Evolutionary conservation across 306 rosid species (phyloP).

Genomic region (Ceratonia siliqua): DNA sequence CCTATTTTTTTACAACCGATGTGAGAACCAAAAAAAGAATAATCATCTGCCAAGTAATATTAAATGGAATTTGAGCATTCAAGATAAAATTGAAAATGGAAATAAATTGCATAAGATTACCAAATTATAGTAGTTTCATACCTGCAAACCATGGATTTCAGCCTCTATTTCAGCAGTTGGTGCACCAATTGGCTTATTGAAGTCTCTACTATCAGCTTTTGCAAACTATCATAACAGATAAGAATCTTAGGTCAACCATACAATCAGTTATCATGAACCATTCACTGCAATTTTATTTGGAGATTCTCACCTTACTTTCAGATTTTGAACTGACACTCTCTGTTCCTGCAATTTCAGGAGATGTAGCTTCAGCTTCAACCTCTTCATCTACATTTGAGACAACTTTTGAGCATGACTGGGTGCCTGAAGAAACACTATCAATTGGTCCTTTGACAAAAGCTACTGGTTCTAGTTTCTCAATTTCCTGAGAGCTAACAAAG

Average conservation of each 20-base stretch:
- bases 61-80: constrained; percentile 24
- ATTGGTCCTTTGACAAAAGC: constrained; percentile 44
- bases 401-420: constrained; percentile 44
- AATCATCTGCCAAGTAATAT: neutral
- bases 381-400: constrained; percentile 51
- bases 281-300: constrained; percentile 8
- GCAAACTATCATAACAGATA: constrained; percentile 48
- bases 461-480: constrained; percentile 32
- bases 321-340: constrained; percentile 42
- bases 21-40: too few relatives aligned
- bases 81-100: constrained; percentile 20
- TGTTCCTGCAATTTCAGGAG: constrained; percentile 35
- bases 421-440: constrained; percentile 39
- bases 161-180: constrained; percentile 66
- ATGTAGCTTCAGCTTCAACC: constrained; percentile 42
- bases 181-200: constrained; percentile 47
- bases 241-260: constrained; percentile 22
- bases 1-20: neutral
- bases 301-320: constrained; percentile 59
- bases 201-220: constrained; percentile 39
- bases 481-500: constrained; percentile 26
- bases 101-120: constrained; percentile 13
- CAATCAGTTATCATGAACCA: constrained; percentile 23
- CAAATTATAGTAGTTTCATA: constrained; percentile 39
- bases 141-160: constrained; percentile 86